Evolutionary conservation across 2,329 filamentous ascomycete species (phyloP).

Genomic region (Chrysoporthe deuterocubensis): DNA sequence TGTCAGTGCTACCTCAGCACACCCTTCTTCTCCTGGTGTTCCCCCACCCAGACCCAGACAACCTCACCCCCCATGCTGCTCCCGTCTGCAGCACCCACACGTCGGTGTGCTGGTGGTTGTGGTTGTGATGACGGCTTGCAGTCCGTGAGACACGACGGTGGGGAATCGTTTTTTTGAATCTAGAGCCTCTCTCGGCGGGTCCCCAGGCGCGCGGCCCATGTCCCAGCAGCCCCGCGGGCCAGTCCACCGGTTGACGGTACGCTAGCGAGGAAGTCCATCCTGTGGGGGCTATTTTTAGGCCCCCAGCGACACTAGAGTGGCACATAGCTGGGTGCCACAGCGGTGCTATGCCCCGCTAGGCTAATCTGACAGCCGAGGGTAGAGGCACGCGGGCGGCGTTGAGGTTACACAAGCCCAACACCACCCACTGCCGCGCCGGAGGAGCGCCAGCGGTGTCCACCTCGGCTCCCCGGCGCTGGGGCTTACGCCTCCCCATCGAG

Average conservation of each 20-base stretch:
- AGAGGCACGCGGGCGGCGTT: neutral
- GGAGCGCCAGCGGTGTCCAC: neutral
- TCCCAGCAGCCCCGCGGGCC: neutral
- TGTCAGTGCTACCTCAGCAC: slow-evolving; percentile 17
- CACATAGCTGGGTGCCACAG: neutral
- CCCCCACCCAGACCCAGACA: too few species aligned
- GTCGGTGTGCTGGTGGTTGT: too few species aligned
- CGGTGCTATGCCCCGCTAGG: slow-evolving; percentile 18
- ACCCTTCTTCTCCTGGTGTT: neutral
- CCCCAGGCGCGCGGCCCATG: neutral
- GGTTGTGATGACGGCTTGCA: neutral
- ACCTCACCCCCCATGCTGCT: too few species aligned
- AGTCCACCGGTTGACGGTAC: neutral
- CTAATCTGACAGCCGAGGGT: slow-evolving; percentile 8
- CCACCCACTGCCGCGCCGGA: neutral
- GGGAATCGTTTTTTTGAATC: neutral
- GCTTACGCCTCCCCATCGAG: neutral
- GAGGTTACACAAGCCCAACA: neutral
- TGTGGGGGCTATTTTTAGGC: slow-evolving; percentile 28
- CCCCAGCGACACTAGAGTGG: neutral
- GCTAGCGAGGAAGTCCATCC: neutral
- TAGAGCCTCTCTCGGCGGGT: neutral
- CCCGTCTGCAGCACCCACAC: neutral
- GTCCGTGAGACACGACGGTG: neutral
- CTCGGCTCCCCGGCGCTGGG: neutral